These are phyloP conservation scores for Globisporangium parvum DNA, from an alignment of 352 stramenopile genomes.

Conservation along the genomic window DNA sequence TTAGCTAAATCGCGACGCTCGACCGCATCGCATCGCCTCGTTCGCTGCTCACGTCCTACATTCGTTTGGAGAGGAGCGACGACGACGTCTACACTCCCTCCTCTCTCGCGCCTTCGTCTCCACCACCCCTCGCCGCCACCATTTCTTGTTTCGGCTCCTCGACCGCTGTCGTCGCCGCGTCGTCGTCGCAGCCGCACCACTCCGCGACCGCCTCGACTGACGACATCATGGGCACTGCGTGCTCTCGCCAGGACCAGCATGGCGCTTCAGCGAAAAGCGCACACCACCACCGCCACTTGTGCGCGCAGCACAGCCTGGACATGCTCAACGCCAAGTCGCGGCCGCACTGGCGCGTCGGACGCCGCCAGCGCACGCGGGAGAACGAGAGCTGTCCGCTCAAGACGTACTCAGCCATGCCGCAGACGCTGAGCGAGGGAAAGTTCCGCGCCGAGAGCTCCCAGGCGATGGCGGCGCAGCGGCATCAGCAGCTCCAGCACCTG, in stretches of 20 bases:
- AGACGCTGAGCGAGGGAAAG: conserved; percentile 3
- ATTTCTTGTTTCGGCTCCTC: conserved; percentile 6
- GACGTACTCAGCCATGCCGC: not conserved
- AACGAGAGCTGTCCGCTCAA: not conserved
- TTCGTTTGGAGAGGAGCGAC: too few species aligned
- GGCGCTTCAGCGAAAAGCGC: too few species aligned
- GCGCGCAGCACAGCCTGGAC: too few species aligned
- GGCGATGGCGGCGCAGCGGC: not conserved
- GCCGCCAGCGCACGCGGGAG: conserved; percentile 4
- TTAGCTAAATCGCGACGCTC: too few species aligned
- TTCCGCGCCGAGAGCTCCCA: conserved; percentile 11
- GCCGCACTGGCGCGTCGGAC: conserved; percentile 11
- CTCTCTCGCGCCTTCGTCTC: not conserved
- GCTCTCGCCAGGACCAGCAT: conserved; percentile 26
- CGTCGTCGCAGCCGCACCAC: too few species aligned
- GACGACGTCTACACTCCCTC: not conserved
- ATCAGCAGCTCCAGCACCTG: conserved; percentile 1
- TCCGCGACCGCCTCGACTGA: not conserved
- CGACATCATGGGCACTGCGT: conserved; percentile 28
- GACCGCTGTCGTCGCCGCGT: not conserved
- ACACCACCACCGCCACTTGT: conserved; percentile 1
- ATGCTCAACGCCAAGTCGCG: not conserved
- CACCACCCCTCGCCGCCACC: not conserved
- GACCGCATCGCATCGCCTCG: too few species aligned
- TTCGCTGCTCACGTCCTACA: too few species aligned